Evolutionary conservation across 208 protist species (phyloP), one percentile per base, ranked within the genome.

Genomic region (Trichomonas gallinae): DNA sequence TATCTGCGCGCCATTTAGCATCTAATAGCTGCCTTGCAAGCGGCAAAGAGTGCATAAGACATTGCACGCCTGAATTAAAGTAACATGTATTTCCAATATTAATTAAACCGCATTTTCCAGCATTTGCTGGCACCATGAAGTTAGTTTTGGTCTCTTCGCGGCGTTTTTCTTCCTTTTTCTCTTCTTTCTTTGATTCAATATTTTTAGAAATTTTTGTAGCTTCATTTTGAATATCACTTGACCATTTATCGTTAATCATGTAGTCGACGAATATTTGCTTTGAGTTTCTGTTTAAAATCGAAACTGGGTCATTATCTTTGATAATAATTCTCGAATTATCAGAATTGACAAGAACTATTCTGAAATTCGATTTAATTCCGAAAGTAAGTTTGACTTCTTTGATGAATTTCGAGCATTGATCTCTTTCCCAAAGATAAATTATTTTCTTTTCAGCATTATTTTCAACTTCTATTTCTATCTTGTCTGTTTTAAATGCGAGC

Each of bases 51-150:
- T 96, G 46, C 11, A 63, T 45, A 21, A 96, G 23, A 82, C 93
- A 96, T 46, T 96, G 93, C 23, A 49, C 31, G 9, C 49, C 51
- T 15, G 36, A n/a, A 36, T 96, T 96, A 15, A 96, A 48, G 26
- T 81, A 96, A n/a, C 93, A 96, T 31, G 93, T 96, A 13, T 96
- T 96, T 44, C 93, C 93, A 45, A 96, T 23, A n/a, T 96, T 96
- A 34, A 23, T 44, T 42, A 96, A 82, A 3, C 93, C 93, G 34
- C 38, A 49, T 36, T 38, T 82, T 31, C 93, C 93, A 17, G 93
- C 40, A 17, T 93, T n/a, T 85, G 2, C 6, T 1, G 36, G 36
- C 10, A 85, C 26, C 11, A 34, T 34, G 81, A 42, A 42, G n/a
- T 42, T 34, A 85, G 26, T 40, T 17, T 42, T 42, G 2, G 10